phyloP scores from a whole-genome alignment of 169 alveolate species.

The Theileria luwenshuni region DNA sequence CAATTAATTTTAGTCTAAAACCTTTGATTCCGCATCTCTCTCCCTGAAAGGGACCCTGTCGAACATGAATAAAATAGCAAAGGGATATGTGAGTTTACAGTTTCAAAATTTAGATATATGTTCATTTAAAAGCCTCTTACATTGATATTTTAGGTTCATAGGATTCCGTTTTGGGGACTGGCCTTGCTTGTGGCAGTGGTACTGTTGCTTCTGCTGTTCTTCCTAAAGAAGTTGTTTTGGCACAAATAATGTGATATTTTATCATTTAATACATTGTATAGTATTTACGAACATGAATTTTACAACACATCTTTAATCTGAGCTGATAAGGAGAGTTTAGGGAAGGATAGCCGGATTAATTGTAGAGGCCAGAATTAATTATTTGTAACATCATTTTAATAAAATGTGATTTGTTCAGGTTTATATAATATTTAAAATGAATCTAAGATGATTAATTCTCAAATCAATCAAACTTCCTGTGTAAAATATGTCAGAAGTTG shows the following conservation, averaged over 20 bases:
- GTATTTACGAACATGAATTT: too few species aligned
- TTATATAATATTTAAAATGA: slow-evolving; percentile 3
- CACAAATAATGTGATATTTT: not conserved
- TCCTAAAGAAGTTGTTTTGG: not conserved
- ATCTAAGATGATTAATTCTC: not conserved
- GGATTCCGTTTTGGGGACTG: slow-evolving; percentile 9
- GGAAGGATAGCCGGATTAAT: too few species aligned
- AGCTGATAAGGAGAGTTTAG: too few species aligned
- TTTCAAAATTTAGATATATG: not conserved
- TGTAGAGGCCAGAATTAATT: too few species aligned
- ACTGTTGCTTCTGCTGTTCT: not conserved
- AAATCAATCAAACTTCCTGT: not conserved
- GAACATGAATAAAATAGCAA: slow-evolving; percentile 38
- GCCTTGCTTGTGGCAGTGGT: slow-evolving; percentile 6
- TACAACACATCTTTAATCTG: too few species aligned
- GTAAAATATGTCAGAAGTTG: too few species aligned
- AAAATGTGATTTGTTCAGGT: not conserved
- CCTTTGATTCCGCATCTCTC: slow-evolving; percentile 54
- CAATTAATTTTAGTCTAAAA: slow-evolving; percentile 20
- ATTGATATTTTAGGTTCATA: slow-evolving; percentile 2
- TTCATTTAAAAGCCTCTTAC: not conserved
- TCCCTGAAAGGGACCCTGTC: slow-evolving; percentile 40
- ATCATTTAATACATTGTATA: not conserved
- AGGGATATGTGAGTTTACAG: slow-evolving; percentile 10
- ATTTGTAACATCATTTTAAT: too few species aligned